These are phyloP conservation scores for Pezicula carpinea DNA, from an alignment of 2,329 filamentous ascomycete species.

Conservation along the genomic window DNA sequence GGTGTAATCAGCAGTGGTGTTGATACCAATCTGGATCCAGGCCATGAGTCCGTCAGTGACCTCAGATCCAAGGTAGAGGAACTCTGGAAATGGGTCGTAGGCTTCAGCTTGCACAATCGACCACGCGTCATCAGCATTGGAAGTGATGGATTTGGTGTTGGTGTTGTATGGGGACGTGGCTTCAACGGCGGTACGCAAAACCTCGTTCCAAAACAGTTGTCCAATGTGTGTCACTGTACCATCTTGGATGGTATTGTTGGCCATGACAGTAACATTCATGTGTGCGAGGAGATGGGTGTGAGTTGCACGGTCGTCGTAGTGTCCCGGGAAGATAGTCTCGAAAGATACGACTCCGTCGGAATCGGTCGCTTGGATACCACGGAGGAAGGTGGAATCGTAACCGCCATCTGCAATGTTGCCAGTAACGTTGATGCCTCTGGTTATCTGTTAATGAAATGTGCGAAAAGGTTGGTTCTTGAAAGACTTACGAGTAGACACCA, in stretches of 20 bases:
- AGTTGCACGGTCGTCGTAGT: conserved; percentile 37
- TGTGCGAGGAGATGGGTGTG: conserved; percentile 38
- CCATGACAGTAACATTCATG: neutral
- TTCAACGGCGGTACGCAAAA: conserved; percentile 48
- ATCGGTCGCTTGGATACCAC: conserved; percentile 36
- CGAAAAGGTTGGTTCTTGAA: too few relatives aligned
- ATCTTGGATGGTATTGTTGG: conserved; percentile 43
- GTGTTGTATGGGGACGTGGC: conserved; percentile 38
- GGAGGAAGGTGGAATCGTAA: conserved; percentile 23
- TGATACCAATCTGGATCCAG: conserved; percentile 45
- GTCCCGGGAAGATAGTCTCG: conserved; percentile 37
- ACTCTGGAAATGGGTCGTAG: conserved; percentile 50
- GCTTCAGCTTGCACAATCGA: conserved; percentile 37
- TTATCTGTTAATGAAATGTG: too few relatives aligned
- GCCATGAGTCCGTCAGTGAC: conserved; percentile 47
- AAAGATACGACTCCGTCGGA: conserved; percentile 36
- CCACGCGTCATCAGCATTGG: conserved; percentile 44
- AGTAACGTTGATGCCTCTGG: conserved; percentile 35
- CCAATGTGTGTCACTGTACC: conserved; percentile 53
- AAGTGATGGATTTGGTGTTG: conserved; percentile 41
- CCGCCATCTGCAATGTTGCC: conserved; percentile 33
- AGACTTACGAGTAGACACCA: conserved; percentile 42
- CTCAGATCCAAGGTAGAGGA: conserved; percentile 49
- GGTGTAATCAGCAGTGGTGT: conserved; percentile 3
- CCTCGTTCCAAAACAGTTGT: conserved; percentile 60